These are phyloP conservation scores for Microglena sp. DNA, from an alignment of 139 green algal genomes.

Conservation along the genomic window DNA sequence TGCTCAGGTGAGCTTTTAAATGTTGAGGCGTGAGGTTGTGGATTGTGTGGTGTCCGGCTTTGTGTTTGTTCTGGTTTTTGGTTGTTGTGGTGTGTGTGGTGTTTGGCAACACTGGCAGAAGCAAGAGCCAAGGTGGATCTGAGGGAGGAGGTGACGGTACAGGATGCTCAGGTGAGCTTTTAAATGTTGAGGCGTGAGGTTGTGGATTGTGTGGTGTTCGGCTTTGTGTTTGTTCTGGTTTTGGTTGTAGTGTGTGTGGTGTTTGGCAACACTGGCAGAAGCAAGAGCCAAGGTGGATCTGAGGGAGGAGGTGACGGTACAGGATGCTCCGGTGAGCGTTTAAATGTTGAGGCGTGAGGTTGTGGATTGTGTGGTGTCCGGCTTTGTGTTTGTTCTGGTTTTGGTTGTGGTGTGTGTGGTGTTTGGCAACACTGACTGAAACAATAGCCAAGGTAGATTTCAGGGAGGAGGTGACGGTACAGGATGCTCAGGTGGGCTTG, in stretches of 20 bases:
- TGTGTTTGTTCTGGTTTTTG: background rate
- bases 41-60: no score
- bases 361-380: no score
- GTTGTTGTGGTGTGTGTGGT: no score
- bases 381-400: no score
- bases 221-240: no score
- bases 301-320: conserved; percentile 50
- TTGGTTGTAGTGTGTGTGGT: no score
- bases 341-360: background rate
- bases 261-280: conserved; percentile 79
- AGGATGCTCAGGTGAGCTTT: conserved; percentile 65
- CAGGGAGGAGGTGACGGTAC: conserved; percentile 50
- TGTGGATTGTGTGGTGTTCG: no score
- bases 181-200: background rate
- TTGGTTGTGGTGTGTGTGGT: no score
- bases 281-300: conserved; percentile 78
- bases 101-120: conserved; percentile 79
- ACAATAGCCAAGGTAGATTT: conserved; percentile 78
- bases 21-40: background rate
- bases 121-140: conserved; percentile 78
- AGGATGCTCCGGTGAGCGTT: conserved; percentile 65
- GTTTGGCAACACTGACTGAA: conserved; percentile 79
- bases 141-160: conserved; percentile 50
- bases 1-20: conserved; percentile 58
- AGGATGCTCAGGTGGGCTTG: conserved; percentile 65